Evolutionary conservation across 1,284 basidiomycete genomes (phyloP), one percentile per base, ranked within the genome.

Genomic region (Phylloboletellus chloephorus): DNA sequence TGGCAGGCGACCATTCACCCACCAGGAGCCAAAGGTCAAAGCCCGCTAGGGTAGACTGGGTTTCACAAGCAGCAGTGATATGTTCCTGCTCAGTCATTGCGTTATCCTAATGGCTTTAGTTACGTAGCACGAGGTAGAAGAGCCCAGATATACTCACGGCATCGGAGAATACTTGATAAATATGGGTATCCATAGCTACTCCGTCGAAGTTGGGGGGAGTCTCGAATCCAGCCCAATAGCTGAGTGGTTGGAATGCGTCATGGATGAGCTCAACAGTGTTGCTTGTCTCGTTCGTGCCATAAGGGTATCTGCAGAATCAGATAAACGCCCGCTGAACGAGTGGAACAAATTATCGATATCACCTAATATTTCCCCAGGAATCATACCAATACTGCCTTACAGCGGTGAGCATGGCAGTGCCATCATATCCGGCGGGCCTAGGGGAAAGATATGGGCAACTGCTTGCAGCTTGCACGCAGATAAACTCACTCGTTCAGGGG

Each of bases 1-100:
- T 67, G 0, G 88, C 88, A 23, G 86, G 74, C 0, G 85, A 78
- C 87, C 88, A 93, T 67, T 93, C 89, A 41, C 89, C 89, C 26
- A 90, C 84, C 37, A 92, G 67, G 25, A 77, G 65, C 84, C 83
- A 88, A 10, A 89, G 71, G 28, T 80, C 71, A 51, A 79, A 82
- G 5, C 56, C 55, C 0, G 71, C 56, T 29, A 90, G 72, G 1
- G 64, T 52, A 9, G 60, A 60, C 7, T 63, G 69, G 37, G 70
- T 64, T 39, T 48, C 51, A 58, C 89, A 93, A 5, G 83, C 83
- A 29, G 73, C 63, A 41, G 65, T 45, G 37, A 93, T 82, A 54
- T 92, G 88, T 47, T 83, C 60, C 16, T 69, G 53, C 49, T 78
- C 62, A 38, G 66, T 66, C 64, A 71, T 71, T 10, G 68, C 63